Conservation (phyloP, 2,329 filamentous ascomycete species). For the Cryphonectria parasitica region DNA sequence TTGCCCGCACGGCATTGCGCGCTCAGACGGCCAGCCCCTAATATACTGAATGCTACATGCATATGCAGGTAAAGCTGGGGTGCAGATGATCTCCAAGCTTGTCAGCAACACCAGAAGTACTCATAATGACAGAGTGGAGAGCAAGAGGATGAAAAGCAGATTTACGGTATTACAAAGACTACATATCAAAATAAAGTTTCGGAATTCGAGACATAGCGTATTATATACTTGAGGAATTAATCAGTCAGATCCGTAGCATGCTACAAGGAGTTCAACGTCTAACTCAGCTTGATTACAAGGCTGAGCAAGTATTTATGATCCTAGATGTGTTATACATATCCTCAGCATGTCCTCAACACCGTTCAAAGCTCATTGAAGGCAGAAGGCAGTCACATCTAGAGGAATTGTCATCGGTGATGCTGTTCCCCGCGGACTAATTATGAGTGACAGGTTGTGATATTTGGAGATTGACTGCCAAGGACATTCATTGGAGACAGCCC, state of each 20-base stretch:
- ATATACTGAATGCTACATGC: background rate
- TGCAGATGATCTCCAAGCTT: background rate
- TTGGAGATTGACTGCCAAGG: background rate
- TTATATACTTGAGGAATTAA: background rate
- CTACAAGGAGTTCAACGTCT: background rate
- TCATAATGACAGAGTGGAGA: background rate
- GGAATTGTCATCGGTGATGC: too few relatives aligned
- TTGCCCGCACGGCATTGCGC: background rate
- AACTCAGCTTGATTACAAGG: background rate
- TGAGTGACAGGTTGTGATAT: background rate
- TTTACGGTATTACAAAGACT: background rate
- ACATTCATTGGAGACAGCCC: background rate
- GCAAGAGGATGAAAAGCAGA: background rate
- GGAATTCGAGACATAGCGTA: background rate
- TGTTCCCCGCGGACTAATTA: background rate
- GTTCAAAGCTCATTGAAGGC: background rate
- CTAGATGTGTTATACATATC: background rate
- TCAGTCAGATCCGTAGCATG: background rate
- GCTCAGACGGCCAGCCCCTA: background rate
- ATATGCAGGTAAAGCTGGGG: slow-evolving; percentile 1
- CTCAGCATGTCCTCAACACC: too few relatives aligned
- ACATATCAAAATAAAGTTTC: background rate
- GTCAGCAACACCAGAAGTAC: background rate
- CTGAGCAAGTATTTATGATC: background rate
- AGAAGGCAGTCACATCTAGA: background rate